Evolutionary conservation across 192 early-diverging fungal genomes (phyloP).

Genomic region (Helicostylum pulchrum): DNA sequence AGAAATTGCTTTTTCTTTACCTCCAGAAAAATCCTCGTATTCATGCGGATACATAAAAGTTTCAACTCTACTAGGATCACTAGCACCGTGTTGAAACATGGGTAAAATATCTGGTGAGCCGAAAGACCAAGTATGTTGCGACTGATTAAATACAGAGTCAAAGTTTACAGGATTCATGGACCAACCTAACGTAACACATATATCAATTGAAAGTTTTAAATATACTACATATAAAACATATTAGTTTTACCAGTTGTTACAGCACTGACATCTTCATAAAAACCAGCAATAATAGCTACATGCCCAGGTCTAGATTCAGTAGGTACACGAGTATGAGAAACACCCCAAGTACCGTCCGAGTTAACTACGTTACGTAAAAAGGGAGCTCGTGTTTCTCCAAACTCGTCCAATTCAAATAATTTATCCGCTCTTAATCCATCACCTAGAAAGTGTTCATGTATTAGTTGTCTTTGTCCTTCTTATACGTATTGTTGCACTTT

Average conservation of each 20-base stretch:
- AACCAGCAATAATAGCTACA: slow-evolving; percentile 96
- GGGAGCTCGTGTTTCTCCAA: slow-evolving; percentile 53
- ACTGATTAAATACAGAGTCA: slow-evolving; percentile 94
- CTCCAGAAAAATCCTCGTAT: slow-evolving; percentile 83
- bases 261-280: slow-evolving; percentile 98
- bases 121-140: slow-evolving; percentile 93
- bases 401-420: slow-evolving; percentile 70
- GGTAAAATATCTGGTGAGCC: slow-evolving; percentile 96
- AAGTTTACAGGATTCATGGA: slow-evolving; percentile 96
- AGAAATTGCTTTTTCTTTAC: slow-evolving; percentile 31
- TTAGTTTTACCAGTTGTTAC: slow-evolving; percentile 77
- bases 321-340: slow-evolving; percentile 90
- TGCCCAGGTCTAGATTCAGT: slow-evolving; percentile 96
- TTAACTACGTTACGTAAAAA: slow-evolving; percentile 54
- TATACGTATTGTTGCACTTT: slow-evolving; percentile 6
- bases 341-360: slow-evolving; percentile 70
- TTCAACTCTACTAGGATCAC: slow-evolving; percentile 74
- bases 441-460: slow-evolving; percentile 45
- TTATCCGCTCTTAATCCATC: slow-evolving; percentile 95
- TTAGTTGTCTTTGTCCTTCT: not conserved
- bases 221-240: not conserved
- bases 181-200: slow-evolving; percentile 62
- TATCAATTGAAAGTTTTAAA: not conserved
- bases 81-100: slow-evolving; percentile 93
- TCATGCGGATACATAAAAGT: slow-evolving; percentile 89